Conservation (phyloP, 768 basidiomycete genomes). For the Suillus americanus region DNA sequence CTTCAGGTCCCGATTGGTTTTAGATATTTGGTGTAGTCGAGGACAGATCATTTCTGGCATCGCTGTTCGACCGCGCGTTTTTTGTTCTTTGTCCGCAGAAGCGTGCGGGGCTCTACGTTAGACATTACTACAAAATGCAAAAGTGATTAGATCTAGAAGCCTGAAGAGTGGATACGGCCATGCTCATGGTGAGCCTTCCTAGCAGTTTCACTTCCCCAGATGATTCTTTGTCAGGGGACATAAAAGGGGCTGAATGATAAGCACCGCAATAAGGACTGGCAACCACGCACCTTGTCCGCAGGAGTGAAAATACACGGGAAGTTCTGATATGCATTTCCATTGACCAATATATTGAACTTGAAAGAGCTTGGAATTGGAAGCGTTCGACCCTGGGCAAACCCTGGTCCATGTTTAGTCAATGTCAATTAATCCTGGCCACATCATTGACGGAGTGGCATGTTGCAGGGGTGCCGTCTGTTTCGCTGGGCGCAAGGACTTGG, state of each 20-base stretch:
- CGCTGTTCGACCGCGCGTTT: background rate
- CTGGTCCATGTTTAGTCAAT: no score
- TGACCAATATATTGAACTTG: no score
- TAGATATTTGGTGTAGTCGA: background rate
- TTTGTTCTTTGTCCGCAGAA: background rate
- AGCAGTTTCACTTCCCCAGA: background rate
- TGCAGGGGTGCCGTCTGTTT: no score
- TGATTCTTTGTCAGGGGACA: background rate
- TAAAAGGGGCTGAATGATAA: background rate
- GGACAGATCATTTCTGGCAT: background rate
- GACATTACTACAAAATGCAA: background rate
- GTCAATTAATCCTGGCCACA: no score
- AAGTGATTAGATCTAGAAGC: background rate
- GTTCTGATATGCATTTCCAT: no score
- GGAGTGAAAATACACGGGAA: no score
- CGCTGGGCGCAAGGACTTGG: no score
- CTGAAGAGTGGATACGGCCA: no score
- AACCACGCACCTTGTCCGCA: no score
- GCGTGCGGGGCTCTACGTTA: background rate
- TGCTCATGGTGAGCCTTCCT: background rate
- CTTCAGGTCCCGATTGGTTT: background rate
- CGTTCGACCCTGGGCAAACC: no score
- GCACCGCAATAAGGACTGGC: background rate
- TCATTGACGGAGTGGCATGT: no score
- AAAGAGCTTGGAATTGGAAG: no score